Conservation (phyloP, 2,329 filamentous ascomycete genomes). For the Epichloe scottii region DNA sequence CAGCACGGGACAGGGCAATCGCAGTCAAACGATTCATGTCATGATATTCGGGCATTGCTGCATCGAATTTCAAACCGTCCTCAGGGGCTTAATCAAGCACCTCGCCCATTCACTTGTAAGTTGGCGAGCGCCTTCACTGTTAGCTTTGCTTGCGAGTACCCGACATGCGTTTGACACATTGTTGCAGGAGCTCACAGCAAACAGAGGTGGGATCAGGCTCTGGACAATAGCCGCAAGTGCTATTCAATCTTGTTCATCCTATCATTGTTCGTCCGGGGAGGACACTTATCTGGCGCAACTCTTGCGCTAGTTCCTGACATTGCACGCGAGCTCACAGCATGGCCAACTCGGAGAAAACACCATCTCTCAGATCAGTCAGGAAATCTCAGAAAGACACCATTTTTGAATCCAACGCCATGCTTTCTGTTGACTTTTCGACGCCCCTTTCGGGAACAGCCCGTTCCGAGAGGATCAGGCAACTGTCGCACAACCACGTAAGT, state of each 20-base stretch:
- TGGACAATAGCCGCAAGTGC: neutral
- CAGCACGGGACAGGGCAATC: neutral
- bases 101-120: neutral
- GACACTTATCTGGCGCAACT: too few relatives aligned
- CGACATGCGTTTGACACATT: neutral
- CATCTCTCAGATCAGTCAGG: neutral
- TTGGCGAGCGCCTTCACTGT: neutral
- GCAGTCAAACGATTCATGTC: neutral
- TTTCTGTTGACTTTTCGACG: slow-evolving; percentile 27
- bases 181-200: neutral
- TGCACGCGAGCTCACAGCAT: neutral
- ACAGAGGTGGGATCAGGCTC: neutral
- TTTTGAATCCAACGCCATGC: slow-evolving; percentile 13
- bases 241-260: neutral
- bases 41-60: neutral
- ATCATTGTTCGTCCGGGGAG: too few relatives aligned
- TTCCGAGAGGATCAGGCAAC: slow-evolving; percentile 23
- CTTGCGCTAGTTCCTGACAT: neutral
- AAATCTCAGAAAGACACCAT: neutral
- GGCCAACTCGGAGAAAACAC: neutral
- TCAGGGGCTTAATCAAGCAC: neutral
- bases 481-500: slow-evolving; percentile 27
- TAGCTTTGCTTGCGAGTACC: neutral
- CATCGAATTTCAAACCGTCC: neutral
- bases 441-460: slow-evolving; percentile 25